phyloP scores from a whole-genome alignment of 495 filamentous ascomycete genomes.

The Opeltia flavorubescens region DNA sequence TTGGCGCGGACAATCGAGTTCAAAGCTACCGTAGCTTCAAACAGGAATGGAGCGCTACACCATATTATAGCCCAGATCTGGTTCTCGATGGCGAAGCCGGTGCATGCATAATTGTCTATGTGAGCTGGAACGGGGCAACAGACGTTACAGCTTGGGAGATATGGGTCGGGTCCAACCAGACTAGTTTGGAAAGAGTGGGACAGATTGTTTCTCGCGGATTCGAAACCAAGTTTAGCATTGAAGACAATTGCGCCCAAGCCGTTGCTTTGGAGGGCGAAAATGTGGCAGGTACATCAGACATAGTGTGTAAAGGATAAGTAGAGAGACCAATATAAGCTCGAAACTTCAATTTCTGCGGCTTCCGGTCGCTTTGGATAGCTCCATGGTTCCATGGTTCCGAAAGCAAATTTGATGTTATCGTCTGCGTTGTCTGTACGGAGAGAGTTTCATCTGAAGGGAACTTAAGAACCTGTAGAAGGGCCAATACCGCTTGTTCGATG shows the following conservation, averaged over 20 bases:
- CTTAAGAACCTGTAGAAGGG: neutral
- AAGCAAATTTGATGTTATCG: too few relatives aligned
- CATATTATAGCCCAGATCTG: conserved; percentile 24
- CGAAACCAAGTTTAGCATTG: conserved; percentile 7
- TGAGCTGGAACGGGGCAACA: conserved; percentile 33
- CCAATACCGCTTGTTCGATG: neutral
- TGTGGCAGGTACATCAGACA: too few relatives aligned
- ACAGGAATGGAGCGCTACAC: conserved; percentile 26
- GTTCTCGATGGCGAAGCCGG: conserved; percentile 13
- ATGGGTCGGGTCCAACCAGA: conserved; percentile 11
- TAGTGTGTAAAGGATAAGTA: too few relatives aligned
- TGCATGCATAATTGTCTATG: conserved; percentile 6
- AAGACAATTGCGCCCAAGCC: too few relatives aligned
- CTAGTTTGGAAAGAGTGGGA: conserved; percentile 3
- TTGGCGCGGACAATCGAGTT: conserved; percentile 24
- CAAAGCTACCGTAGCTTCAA: conserved; percentile 31
- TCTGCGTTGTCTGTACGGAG: too few relatives aligned
- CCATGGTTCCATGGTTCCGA: too few relatives aligned
- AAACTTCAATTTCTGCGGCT: too few relatives aligned
- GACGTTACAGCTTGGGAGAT: conserved; percentile 25
- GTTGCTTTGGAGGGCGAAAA: too few relatives aligned
- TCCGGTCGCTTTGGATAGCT: too few relatives aligned
- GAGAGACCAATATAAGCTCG: too few relatives aligned
- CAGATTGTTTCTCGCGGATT: conserved; percentile 6
- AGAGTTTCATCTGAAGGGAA: too few relatives aligned